Conservation (phyloP, 345 rosid species). For the Eutrema yunnanense region DNA sequence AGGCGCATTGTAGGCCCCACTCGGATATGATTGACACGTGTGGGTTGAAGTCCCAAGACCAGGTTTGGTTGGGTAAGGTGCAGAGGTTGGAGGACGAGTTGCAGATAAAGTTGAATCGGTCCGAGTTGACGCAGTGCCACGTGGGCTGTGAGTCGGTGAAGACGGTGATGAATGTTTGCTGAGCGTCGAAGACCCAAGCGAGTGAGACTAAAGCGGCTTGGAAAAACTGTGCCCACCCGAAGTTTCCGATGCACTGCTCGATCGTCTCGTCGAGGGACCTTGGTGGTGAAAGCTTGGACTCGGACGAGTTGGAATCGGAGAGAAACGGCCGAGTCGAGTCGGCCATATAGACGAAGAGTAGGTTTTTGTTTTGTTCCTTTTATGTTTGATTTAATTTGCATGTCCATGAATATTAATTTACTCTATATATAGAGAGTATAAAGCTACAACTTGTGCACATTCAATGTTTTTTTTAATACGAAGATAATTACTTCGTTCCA, state of each 20-base stretch:
- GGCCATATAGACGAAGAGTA: conserved; percentile 2
- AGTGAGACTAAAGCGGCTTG: conserved; percentile 53
- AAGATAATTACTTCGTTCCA: not conserved
- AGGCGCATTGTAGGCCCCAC: conserved; percentile 50
- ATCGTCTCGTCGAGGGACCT: conserved; percentile 38
- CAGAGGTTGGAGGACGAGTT: conserved; percentile 30
- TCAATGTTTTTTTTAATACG: not conserved
- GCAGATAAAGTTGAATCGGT: conserved; percentile 16
- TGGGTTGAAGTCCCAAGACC: conserved; percentile 45
- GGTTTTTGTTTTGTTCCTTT: not conserved
- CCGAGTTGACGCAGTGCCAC: conserved; percentile 42
- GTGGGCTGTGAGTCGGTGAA: conserved; percentile 51
- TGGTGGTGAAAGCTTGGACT: conserved; percentile 15
- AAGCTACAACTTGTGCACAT: not conserved
- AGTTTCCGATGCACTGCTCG: conserved; percentile 40
- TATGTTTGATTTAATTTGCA: not conserved
- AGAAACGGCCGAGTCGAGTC: conserved; percentile 31
- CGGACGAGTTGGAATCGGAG: conserved; percentile 10
- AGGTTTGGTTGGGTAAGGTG: conserved; percentile 28
- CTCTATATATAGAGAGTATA: not conserved
- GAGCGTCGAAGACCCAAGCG: conserved; percentile 54
- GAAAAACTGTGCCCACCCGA: conserved; percentile 38
- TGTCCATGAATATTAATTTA: not conserved
- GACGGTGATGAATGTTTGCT: conserved; percentile 56
- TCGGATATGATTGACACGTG: conserved; percentile 42